Evolutionary conservation across 176 grass and related monocot species (phyloP).

Genomic region (Hyparrhenia diplandra): DNA sequence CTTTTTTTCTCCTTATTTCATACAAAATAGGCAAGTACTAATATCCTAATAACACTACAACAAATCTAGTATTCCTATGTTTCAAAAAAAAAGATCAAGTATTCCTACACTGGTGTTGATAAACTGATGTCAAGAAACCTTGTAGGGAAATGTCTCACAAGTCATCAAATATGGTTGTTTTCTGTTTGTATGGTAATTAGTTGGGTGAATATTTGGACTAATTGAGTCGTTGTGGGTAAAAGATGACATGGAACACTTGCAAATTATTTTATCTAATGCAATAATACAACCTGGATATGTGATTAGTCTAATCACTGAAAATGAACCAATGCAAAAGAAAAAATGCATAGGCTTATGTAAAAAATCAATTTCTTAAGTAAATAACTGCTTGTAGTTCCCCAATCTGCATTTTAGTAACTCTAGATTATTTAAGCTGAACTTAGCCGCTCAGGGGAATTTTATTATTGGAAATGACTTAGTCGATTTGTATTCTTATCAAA

Average conservation of each 20-base stretch:
- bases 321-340: not conserved
- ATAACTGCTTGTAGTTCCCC: not conserved
- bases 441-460: not conserved
- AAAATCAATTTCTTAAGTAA: not conserved
- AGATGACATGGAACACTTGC: not conserved
- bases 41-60: not conserved
- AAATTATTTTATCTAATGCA: not conserved
- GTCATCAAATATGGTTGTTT: not conserved
- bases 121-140: not conserved
- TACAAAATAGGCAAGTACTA: not conserved
- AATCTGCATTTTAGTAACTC: not conserved
- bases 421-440: not conserved
- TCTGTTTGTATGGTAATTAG: not conserved
- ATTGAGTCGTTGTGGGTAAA: not conserved
- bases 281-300: not conserved
- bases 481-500: not conserved
- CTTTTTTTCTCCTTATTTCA: constrained; percentile 7
- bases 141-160: not conserved
- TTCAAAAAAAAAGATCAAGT: too few relatives aligned
- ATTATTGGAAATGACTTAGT: not conserved
- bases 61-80: not conserved
- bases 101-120: not conserved
- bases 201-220: not conserved
- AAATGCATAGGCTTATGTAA: not conserved
- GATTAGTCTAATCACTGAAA: not conserved